Base-by-base conservation (phyloP, 1,284 basidiomycete genomes). In the Fomitopsis palustris region DNA sequence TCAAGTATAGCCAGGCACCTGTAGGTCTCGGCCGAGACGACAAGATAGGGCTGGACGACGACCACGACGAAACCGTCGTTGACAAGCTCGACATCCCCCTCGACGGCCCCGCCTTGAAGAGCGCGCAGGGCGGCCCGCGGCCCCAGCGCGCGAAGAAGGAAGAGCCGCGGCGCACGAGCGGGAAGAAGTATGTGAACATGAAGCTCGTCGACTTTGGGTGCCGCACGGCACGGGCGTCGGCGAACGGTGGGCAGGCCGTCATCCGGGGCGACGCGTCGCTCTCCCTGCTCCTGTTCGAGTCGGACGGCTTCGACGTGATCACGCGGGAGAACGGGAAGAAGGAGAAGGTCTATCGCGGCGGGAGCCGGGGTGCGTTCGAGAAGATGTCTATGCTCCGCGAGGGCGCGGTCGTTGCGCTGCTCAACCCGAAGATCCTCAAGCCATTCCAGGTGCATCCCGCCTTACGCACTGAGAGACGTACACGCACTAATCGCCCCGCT, bases 341-440 rank as follows among this genome's bases (percentile, higher is more conserved):
- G 45, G 77, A 82, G 66, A 90, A 86, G 66, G 65, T 87, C 0
- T 96, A 94, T 71, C 83, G 81, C 61, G 95, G 96, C 1, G 96
- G 96, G 0, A 95, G 93, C 63, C 84, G 86, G 2, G 96, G 96
- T 6, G 96, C 96, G 0, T 99, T 93, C 69, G 96, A 98, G 72
- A 80, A 82, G 60, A 85, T 93, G 74, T 88, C 90, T 59, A 93
- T 92, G 70, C 76, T 96, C 61, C 85, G 85, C 53, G 91, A 95
- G 62, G 96, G 96, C 1, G 89, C 93, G 51, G 92, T 98, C 2
- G 79, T 99, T 27, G 93, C 94, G 0, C 80, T 99, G 37, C 76
- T 98, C 27, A 98, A 96, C 69, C 95, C 96, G 0, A 84, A 83
- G 60, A 84, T 98, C 39, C 77, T 96, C 57, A 92, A 92, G 67